phyloP scores from a whole-genome alignment of 352 stramenopile species.

The Globisporangium nodosum region DNA sequence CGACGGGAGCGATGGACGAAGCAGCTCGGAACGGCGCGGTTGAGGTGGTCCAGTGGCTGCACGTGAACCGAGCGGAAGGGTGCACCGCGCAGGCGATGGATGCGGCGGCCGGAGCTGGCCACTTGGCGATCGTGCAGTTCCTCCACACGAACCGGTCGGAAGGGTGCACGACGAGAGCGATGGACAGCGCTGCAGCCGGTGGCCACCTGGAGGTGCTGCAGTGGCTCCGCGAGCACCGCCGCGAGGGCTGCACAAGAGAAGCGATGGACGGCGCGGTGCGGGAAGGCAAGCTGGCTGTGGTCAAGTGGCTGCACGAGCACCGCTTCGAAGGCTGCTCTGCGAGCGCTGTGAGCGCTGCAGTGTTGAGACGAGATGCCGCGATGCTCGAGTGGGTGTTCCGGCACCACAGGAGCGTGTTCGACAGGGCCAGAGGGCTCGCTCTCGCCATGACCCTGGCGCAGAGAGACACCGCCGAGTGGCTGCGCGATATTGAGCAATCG shows the following conservation, averaged over 20 bases:
- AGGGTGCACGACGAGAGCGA: constrained; percentile 21
- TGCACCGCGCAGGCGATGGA: constrained; percentile 15
- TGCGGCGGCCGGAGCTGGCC: constrained; percentile 27
- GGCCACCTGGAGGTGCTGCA: background rate
- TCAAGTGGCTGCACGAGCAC: constrained; percentile 9
- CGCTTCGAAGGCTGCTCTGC: constrained; percentile 1
- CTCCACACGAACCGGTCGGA: constrained; percentile 27
- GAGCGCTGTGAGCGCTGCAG: background rate
- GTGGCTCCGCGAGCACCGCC: constrained; percentile 4
- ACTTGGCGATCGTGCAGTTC: constrained; percentile 31
- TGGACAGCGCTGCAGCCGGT: constrained; percentile 1
- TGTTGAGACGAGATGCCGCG: background rate
- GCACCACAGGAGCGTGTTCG: background rate
- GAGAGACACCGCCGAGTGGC: background rate
- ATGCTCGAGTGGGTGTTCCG: background rate
- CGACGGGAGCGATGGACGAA: background rate
- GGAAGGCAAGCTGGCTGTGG: background rate
- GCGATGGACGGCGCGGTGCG: constrained; percentile 3
- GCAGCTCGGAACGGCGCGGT: background rate
- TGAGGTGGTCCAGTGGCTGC: background rate
- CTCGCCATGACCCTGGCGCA: background rate
- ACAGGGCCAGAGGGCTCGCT: background rate
- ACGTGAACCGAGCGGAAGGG: background rate
- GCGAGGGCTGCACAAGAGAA: constrained; percentile 3
- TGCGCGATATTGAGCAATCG: background rate